Conservation (phyloP, 352 stramenopile genomes). For the Phytophthora vignae region DNA sequence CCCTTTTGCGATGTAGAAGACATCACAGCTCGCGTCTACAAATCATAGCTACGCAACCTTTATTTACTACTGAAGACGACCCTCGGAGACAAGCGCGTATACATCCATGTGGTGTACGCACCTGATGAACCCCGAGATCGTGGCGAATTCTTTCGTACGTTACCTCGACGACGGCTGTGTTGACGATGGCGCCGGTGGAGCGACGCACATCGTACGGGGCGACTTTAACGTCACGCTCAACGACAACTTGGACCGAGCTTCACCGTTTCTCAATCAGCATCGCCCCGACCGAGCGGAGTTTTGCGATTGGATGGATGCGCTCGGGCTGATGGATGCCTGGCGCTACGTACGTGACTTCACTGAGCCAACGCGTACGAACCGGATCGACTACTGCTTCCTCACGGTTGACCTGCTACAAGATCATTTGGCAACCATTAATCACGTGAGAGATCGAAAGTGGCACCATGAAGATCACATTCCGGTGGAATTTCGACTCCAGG, state of each 20-base stretch:
- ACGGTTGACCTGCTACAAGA: slow-evolving; percentile 19
- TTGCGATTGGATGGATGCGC: slow-evolving; percentile 12
- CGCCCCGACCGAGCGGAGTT: slow-evolving; percentile 6
- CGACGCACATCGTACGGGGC: slow-evolving; percentile 3
- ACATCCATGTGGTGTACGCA: slow-evolving; percentile 23
- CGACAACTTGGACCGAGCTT: slow-evolving; percentile 2
- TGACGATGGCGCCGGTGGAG: neutral
- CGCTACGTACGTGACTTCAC: slow-evolving; percentile 19
- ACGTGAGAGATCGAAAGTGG: slow-evolving; percentile 23
- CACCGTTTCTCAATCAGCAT: neutral
- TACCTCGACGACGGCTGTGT: neutral
- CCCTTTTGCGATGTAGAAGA: slow-evolving; percentile 19
- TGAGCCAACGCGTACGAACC: slow-evolving; percentile 6
- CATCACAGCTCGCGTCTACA: slow-evolving; percentile 8
- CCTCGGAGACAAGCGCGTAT: neutral
- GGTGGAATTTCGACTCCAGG: slow-evolving; percentile 4
- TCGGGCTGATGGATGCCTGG: slow-evolving; percentile 22
- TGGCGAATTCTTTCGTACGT: slow-evolving; percentile 2
- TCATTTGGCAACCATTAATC: slow-evolving; percentile 5
- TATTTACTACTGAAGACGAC: slow-evolving; percentile 26
- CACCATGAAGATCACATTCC: slow-evolving; percentile 24
- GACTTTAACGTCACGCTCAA: slow-evolving; percentile 21
- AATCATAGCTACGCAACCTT: slow-evolving; percentile 8
- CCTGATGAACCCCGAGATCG: slow-evolving; percentile 8
- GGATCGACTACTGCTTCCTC: slow-evolving; percentile 27